Percentiles rank a stretch among this genome's conserved stretches.
Evolutionary conservation across 768 basidiomycete species (phyloP).

Genomic region (Tricholoma saponaceum): DNA sequence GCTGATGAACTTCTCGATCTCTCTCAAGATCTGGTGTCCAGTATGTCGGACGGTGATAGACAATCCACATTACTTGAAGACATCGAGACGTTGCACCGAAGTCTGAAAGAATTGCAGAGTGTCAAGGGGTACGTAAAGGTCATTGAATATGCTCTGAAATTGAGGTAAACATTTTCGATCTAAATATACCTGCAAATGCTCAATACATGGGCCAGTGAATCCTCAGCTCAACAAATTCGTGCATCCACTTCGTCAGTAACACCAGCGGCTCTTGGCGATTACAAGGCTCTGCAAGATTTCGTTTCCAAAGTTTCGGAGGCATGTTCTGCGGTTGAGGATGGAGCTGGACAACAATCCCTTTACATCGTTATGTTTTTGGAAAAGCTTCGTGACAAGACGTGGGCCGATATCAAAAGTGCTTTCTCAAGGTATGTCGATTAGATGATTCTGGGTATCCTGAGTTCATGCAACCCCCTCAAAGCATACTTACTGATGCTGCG

Average conservation of each 20-base stretch:
- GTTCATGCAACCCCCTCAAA: conserved; percentile 24
- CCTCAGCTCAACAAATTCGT: conserved; percentile 50
- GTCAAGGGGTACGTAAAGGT: conserved; percentile 75
- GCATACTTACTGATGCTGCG: conserved; percentile 57
- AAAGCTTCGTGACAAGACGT: conserved; percentile 63
- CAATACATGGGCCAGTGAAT: conserved; percentile 42
- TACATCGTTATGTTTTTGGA: conserved; percentile 61
- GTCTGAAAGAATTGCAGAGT: conserved; percentile 71
- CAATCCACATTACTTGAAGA: conserved; percentile 73
- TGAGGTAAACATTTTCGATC: conserved; percentile 50
- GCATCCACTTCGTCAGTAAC: conserved; percentile 34
- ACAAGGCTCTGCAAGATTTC: conserved; percentile 59
- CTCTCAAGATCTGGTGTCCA: conserved; percentile 59
- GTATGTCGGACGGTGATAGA: conserved; percentile 42
- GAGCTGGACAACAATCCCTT: conserved; percentile 44
- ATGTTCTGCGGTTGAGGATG: conserved; percentile 44
- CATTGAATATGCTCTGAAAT: conserved; percentile 61
- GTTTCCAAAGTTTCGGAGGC: conserved; percentile 43
- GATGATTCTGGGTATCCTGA: neutral
- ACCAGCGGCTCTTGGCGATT: conserved; percentile 46
- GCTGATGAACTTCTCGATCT: conserved; percentile 74
- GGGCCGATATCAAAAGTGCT: conserved; percentile 66
- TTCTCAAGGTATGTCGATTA: conserved; percentile 53
- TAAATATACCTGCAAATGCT: neutral
- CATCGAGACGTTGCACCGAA: conserved; percentile 74